Percentiles rank a stretch among this genome's conserved stretches.
These are phyloP conservation scores for Xylaria polymorpha DNA, from an alignment of 2,329 filamentous ascomycete species.

Conservation along the genomic window DNA sequence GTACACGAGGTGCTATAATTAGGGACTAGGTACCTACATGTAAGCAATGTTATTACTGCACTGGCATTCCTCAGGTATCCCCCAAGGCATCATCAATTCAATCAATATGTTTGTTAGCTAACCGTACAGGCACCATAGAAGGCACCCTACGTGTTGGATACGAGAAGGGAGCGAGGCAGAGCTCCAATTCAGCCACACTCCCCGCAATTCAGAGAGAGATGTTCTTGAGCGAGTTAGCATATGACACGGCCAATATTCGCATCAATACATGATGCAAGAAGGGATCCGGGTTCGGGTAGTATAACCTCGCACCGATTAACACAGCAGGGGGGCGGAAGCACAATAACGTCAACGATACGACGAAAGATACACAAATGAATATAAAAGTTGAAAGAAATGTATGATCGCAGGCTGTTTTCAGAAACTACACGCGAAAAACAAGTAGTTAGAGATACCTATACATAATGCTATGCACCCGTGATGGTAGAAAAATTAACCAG, in stretches of 20 bases:
- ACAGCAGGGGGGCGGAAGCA: conserved; percentile 7
- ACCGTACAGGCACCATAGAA: neutral
- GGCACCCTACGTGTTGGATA: neutral
- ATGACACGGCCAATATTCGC: conserved; percentile 16
- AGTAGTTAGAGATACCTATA: too few species aligned
- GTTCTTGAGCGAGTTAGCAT: conserved; percentile 6
- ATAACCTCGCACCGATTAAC: conserved; percentile 15
- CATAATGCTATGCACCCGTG: too few species aligned
- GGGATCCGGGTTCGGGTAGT: conserved; percentile 30
- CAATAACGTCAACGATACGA: conserved; percentile 14
- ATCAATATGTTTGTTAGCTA: neutral
- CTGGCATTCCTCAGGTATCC: too few species aligned
- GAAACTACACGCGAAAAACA: conserved; percentile 10
- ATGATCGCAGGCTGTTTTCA: conserved; percentile 20
- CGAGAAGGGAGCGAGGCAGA: neutral
- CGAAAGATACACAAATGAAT: neutral
- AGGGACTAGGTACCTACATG: too few species aligned
- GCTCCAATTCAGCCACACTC: conserved; percentile 2
- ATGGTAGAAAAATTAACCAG: too few species aligned
- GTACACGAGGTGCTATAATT: neutral
- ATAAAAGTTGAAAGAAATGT: neutral
- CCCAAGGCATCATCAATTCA: neutral
- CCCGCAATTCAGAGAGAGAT: conserved; percentile 11
- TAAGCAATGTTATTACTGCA: too few species aligned
- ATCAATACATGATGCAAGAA: conserved; percentile 37